These are phyloP conservation scores for Tulasnella sp. DNA, from an alignment of 768 basidiomycete genomes.

Conservation along the genomic window DNA sequence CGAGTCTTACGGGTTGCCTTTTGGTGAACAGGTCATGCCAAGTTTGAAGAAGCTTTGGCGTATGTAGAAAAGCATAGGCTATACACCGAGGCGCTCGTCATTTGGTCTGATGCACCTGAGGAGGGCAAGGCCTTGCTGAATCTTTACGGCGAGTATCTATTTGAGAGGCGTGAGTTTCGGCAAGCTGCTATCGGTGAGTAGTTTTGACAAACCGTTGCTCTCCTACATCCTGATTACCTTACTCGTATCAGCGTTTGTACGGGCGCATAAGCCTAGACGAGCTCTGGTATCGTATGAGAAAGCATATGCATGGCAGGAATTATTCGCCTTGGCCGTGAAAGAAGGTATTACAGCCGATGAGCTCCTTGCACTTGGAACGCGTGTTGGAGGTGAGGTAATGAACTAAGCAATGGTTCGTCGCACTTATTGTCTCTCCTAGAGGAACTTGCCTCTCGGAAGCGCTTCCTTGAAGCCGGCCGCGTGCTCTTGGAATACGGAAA, in stretches of 20 bases:
- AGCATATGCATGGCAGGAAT: constrained; percentile 78
- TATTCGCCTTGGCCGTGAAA: constrained; percentile 65
- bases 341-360: constrained; percentile 42
- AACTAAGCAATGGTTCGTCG: not conserved
- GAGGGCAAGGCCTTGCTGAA: constrained; percentile 52
- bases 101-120: constrained; percentile 54
- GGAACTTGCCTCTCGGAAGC: constrained; percentile 67
- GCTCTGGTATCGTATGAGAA: constrained; percentile 84
- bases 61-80: constrained; percentile 73
- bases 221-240: not conserved
- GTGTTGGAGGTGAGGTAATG: constrained; percentile 60
- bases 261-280: constrained; percentile 49
- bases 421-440: constrained; percentile 36
- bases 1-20: not conserved
- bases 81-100: constrained; percentile 55
- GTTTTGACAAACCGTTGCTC: not conserved
- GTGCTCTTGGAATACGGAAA: constrained; percentile 75
- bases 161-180: constrained; percentile 67
- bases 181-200: constrained; percentile 67
- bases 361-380: constrained; percentile 51
- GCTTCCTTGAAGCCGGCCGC: constrained; percentile 64
- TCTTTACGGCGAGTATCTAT: constrained; percentile 77
- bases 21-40: constrained; percentile 39
- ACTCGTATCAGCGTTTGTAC: constrained; percentile 43
- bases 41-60: constrained; percentile 65